These are phyloP conservation scores for Solanum piurae DNA, from an alignment of 257 asterid species.

Conservation along the genomic window DNA sequence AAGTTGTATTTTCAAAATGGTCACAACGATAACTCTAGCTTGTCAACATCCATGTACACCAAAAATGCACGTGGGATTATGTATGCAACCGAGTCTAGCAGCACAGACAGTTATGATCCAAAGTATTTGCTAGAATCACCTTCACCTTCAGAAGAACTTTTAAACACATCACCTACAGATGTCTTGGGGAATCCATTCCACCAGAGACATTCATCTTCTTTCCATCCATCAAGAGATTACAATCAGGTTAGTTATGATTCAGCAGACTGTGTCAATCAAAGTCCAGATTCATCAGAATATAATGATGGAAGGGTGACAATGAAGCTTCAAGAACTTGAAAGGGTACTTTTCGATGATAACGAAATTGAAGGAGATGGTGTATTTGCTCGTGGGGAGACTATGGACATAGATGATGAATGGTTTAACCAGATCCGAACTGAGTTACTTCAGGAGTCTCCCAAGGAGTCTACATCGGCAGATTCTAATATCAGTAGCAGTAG, in stretches of 20 bases:
- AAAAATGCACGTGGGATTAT: slow-evolving; percentile 28
- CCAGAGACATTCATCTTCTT: slow-evolving; percentile 18
- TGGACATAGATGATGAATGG: slow-evolving; percentile 49
- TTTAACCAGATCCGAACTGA: slow-evolving; percentile 10
- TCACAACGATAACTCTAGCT: slow-evolving; percentile 22
- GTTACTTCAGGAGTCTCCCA: slow-evolving; percentile 50
- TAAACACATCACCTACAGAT: slow-evolving; percentile 19
- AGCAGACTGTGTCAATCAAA: slow-evolving; percentile 18
- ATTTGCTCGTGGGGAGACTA: slow-evolving; percentile 7
- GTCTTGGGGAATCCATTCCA: slow-evolving; percentile 23
- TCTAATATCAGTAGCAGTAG: slow-evolving; percentile 43
- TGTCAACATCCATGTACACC: slow-evolving; percentile 28
- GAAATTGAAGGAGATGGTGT: slow-evolving; percentile 6
- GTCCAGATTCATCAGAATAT: slow-evolving; percentile 32
- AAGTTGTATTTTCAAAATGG: slow-evolving; percentile 39
- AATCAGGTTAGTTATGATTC: slow-evolving; percentile 23
- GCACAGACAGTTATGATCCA: slow-evolving; percentile 40
- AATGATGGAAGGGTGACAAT: slow-evolving; percentile 49
- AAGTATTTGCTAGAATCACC: slow-evolving; percentile 52
- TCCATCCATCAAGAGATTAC: slow-evolving; percentile 12
- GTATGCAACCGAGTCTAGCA: slow-evolving; percentile 41
- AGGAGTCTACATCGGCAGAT: slow-evolving; percentile 55
- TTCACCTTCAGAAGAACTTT: slow-evolving; percentile 48
- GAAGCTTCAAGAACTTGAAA: slow-evolving; percentile 82
- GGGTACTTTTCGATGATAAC: slow-evolving; percentile 60